A percentile compares a stretch with the other conserved stretches of the same genome.
These are phyloP conservation scores for Leccinum griseonigrum DNA, from an alignment of 1,284 basidiomycete species.

Conservation along the genomic window DNA sequence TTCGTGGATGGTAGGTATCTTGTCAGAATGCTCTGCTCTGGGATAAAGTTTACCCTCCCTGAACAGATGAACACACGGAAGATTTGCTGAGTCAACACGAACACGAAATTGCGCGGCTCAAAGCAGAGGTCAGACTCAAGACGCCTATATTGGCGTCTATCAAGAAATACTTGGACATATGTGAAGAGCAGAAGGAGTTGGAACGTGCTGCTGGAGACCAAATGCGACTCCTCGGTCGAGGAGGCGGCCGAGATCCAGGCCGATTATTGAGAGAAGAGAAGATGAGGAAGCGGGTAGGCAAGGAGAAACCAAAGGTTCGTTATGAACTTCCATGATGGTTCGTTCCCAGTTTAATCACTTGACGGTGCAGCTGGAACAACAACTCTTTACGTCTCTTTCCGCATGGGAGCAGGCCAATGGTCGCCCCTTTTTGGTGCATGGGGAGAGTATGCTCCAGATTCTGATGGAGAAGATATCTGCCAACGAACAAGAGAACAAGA, in stretches of 20 bases:
- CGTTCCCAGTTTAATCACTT: conserved; percentile 1
- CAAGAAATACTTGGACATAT: conserved; percentile 90
- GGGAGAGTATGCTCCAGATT: conserved; percentile 78
- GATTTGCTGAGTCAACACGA: conserved; percentile 88
- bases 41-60: conserved; percentile 1
- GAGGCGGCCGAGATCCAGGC: conserved; percentile 66
- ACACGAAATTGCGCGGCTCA: conserved; percentile 78
- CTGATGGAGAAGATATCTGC: conserved; percentile 70
- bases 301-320: conserved; percentile 89
- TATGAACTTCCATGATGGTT: conserved; percentile 4
- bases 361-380: conserved; percentile 74
- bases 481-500: conserved; percentile 76
- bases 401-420: conserved; percentile 84
- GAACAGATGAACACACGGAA: conserved; percentile 84
- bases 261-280: conserved; percentile 91
- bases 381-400: conserved; percentile 78
- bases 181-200: conserved; percentile 86
- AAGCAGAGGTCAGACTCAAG: conserved; percentile 78
- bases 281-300: conserved; percentile 93
- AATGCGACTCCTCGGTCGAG: conserved; percentile 71
- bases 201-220: conserved; percentile 80
- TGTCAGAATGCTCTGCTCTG: background rate
- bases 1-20: conserved; percentile 71
- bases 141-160: conserved; percentile 75
- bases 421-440: conserved; percentile 82